Evolutionary conservation across 768 basidiomycete species (phyloP).

Genomic region (Rhodosporidiobolus odoratus): DNA sequence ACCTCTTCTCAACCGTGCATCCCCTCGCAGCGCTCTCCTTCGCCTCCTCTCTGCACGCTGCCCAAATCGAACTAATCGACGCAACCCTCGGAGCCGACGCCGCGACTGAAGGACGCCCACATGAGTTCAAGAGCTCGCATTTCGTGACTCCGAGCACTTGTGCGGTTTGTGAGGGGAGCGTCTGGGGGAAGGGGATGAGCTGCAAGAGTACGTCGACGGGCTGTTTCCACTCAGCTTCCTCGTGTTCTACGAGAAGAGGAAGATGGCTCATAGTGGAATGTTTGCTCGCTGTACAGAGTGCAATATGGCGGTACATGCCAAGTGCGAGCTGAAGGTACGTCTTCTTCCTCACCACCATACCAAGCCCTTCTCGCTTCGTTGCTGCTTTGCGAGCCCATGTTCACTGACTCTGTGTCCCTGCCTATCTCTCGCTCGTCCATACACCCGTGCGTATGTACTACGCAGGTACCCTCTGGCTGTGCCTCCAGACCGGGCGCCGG

Average conservation of each 20-base stretch:
- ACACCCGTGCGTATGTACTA: too few species aligned
- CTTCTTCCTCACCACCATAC: neutral
- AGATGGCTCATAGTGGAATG: too few species aligned
- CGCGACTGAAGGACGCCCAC: neutral
- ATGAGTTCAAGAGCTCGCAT: constrained; percentile 26
- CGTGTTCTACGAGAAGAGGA: too few species aligned
- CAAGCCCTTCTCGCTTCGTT: neutral
- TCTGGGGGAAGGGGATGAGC: constrained; percentile 34
- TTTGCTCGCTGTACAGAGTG: constrained; percentile 10
- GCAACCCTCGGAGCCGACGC: constrained; percentile 26
- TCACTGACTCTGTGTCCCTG: too few species aligned
- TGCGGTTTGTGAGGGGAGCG: constrained; percentile 22
- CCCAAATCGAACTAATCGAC: constrained; percentile 23
- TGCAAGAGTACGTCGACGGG: constrained; percentile 10
- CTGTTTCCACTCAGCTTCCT: too few species aligned
- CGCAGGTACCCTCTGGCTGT: constrained; percentile 33
- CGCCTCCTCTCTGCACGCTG: neutral
- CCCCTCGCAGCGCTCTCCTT: constrained; percentile 18
- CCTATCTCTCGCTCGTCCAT: neutral
- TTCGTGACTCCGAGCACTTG: constrained; percentile 33
- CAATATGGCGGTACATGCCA: constrained; percentile 8
- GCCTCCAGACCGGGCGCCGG: neutral
- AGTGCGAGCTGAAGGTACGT: constrained; percentile 36
- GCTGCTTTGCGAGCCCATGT: neutral
- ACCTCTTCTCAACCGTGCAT: constrained; percentile 22